Evolutionary conservation across 2,329 filamentous ascomycete genomes (phyloP).

Genomic region (Tolypocladium paradoxum): DNA sequence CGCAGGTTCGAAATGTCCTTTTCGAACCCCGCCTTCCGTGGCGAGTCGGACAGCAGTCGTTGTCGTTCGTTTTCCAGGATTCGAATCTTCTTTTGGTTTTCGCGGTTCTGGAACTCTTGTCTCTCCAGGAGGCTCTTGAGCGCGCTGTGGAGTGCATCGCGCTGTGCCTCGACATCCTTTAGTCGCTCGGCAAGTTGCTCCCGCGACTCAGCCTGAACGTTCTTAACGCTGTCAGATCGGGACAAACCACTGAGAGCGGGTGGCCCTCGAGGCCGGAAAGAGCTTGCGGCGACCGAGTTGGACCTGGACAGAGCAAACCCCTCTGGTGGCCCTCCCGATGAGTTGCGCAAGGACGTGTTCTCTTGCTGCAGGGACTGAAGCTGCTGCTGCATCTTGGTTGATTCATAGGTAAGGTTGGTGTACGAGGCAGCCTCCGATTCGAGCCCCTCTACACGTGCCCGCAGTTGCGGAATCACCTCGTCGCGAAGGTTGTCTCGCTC

Average conservation of each 20-base stretch:
- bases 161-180: conserved; percentile 87
- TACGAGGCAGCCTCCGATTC: conserved; percentile 64
- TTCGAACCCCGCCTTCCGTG: conserved; percentile 70
- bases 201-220: conserved; percentile 41
- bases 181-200: conserved; percentile 67
- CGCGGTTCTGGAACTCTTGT: conserved; percentile 73
- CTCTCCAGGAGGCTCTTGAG: conserved; percentile 77
- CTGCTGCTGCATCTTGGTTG: conserved; percentile 80
- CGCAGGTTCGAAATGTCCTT: conserved; percentile 70
- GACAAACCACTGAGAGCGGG: conserved; percentile 34
- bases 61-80: conserved; percentile 70
- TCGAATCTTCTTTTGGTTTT: conserved; percentile 71
- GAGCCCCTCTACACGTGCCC: conserved; percentile 65
- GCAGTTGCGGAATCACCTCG: conserved; percentile 71
- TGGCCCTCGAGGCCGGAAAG: conserved; percentile 27
- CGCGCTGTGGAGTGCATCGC: conserved; percentile 82
- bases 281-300: conserved; percentile 53
- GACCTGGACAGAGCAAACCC: conserved; percentile 41
- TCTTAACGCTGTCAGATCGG: conserved; percentile 50
- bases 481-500: conserved; percentile 89
- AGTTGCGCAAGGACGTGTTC: conserved; percentile 47
- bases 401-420: conserved; percentile 66
- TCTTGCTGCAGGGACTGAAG: conserved; percentile 58
- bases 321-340: conserved; percentile 8
- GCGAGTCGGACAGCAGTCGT: conserved; percentile 56